Conservation (phyloP, 148 eudicot genomes). For the Pharnaceum exiguum region DNA sequence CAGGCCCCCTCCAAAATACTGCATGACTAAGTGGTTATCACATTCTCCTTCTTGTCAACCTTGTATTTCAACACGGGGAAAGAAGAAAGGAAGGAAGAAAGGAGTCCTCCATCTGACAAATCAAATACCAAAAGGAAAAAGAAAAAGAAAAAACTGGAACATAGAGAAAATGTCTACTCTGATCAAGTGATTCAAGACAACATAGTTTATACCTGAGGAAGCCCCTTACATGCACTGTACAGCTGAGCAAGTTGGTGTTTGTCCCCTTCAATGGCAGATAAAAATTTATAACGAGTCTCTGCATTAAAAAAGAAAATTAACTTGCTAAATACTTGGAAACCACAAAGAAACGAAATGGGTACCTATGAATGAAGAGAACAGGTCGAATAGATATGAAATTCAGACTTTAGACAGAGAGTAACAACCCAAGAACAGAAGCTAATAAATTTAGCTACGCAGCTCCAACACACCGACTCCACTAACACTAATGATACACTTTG, state of each 20-base stretch:
- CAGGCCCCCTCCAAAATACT: too few relatives aligned
- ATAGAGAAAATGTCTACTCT: not conserved
- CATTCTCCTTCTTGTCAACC: too few relatives aligned
- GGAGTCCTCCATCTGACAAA: too few relatives aligned
- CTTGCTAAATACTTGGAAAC: not conserved
- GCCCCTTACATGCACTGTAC: conserved; percentile 56
- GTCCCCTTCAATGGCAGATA: conserved; percentile 46
- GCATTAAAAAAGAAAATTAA: conserved; percentile 2
- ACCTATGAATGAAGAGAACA: not conserved
- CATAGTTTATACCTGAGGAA: conserved; percentile 40
- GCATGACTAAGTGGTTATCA: too few relatives aligned
- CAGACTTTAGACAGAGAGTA: not conserved
- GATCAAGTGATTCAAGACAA: not conserved
- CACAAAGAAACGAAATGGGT: not conserved
- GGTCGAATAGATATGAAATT: not conserved
- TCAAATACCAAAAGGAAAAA: too few relatives aligned
- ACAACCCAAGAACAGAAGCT: not conserved
- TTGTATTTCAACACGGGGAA: too few relatives aligned
- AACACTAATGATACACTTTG: not conserved
- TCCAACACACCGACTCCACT: not conserved
- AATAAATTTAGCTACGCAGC: not conserved
- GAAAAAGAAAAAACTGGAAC: too few relatives aligned
- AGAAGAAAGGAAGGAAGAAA: too few relatives aligned
- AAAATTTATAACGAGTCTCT: conserved; percentile 51
- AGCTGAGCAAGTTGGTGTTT: conserved; percentile 39